A percentile compares a stretch with the other conserved stretches of the same genome.
Evolutionary conservation across 2,329 filamentous ascomycete species (phyloP).

Genomic region (Aspergillus costaricaensis): DNA sequence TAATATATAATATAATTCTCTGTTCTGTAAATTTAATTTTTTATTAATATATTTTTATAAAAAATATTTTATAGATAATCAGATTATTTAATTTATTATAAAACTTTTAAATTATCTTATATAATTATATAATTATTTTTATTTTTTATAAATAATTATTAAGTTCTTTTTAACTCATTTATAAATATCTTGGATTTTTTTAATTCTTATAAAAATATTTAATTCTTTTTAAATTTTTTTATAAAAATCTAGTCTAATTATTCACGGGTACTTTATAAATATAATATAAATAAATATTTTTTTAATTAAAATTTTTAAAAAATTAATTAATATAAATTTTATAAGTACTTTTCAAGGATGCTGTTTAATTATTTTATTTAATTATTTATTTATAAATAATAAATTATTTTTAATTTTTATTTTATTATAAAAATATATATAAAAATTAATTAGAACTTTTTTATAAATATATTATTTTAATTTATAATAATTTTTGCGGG

Average conservation of each 20-base stretch:
- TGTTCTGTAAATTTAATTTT: neutral
- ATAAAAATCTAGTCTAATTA: slow-evolving; percentile 1
- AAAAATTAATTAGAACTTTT: neutral
- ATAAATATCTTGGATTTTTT: no score
- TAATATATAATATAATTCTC: neutral
- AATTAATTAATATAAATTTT: neutral
- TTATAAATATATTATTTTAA: neutral
- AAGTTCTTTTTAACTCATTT: no score
- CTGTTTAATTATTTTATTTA: neutral
- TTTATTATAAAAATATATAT: slow-evolving; percentile 1
- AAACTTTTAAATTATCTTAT: neutral
- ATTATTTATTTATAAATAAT: slow-evolving; percentile 1
- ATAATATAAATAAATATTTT: no score
- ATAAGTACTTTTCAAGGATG: neutral
- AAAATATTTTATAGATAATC: neutral
- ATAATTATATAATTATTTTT: neutral
- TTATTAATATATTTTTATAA: neutral
- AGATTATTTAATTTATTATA: neutral
- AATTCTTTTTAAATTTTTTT: neutral
- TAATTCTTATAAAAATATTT: no score
- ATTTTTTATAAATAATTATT: no score
- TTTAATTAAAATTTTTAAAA: neutral
- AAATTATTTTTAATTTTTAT: neutral
- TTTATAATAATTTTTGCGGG: no score
- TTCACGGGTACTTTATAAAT: neutral